Conservation (phyloP, 306 rosid genomes). For the Cucumis melo region DNA sequence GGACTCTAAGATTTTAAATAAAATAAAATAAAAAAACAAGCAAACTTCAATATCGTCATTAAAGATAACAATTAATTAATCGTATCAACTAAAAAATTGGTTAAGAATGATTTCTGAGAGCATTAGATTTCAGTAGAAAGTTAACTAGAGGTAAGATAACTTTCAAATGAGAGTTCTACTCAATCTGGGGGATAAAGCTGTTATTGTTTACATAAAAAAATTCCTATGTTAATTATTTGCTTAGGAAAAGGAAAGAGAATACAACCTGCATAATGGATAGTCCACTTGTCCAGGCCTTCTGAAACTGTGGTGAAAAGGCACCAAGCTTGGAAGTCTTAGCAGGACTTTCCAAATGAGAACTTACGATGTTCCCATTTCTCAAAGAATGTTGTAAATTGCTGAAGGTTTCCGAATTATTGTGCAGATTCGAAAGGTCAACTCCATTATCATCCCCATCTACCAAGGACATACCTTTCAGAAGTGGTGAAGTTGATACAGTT, state of each 20-base stretch:
- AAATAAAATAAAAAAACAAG: neutral
- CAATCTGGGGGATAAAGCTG: neutral
- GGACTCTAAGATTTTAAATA: conserved; percentile 13
- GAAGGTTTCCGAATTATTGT: conserved; percentile 18
- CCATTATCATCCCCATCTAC: conserved; percentile 13
- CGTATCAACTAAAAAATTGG: neutral
- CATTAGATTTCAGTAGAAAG: neutral
- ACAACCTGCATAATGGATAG: conserved; percentile 13
- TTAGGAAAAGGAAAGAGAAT: neutral
- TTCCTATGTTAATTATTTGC: neutral
- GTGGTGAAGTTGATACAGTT: conserved; percentile 1
- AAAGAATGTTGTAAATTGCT: conserved; percentile 10
- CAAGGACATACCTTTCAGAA: conserved; percentile 8
- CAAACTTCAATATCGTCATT: conserved; percentile 4
- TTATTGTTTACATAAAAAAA: neutral
- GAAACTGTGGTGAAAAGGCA: conserved; percentile 5
- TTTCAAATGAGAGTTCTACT: neutral
- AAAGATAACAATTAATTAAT: neutral
- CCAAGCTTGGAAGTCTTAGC: conserved; percentile 15
- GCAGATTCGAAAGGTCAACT: conserved; percentile 6
- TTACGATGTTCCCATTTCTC: conserved; percentile 13
- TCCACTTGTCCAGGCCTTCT: conserved; percentile 1
- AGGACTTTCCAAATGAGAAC: conserved; percentile 12
- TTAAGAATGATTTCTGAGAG: neutral
- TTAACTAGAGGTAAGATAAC: neutral